Evolutionary conservation across 2,329 filamentous ascomycete species (phyloP).

Genomic region (Macrophomina tecta): DNA sequence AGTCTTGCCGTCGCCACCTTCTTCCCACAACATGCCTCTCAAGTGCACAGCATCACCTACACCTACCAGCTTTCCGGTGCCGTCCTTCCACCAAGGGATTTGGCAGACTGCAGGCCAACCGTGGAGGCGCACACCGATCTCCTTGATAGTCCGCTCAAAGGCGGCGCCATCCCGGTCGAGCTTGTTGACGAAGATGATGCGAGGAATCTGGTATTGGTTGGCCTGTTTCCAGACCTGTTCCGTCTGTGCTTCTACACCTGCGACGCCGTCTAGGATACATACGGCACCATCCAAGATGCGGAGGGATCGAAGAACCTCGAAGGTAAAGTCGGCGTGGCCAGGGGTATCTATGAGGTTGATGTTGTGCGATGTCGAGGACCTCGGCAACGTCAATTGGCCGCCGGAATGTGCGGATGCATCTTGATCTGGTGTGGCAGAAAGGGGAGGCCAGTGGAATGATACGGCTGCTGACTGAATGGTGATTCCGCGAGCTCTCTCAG

Average conservation of each 20-base stretch:
- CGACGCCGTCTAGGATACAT: conserved; percentile 91
- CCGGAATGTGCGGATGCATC: conserved; percentile 25
- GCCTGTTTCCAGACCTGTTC: conserved; percentile 96
- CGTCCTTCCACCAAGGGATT: conserved; percentile 87
- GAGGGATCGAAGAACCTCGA: conserved; percentile 90
- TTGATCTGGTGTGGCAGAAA: conserved; percentile 36
- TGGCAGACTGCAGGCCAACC: conserved; percentile 92
- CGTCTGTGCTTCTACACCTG: conserved; percentile 94
- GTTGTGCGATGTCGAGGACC: conserved; percentile 47
- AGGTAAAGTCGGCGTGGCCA: conserved; percentile 96
- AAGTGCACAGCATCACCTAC: conserved; percentile 83
- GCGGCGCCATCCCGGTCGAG: conserved; percentile 81
- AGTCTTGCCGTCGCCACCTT: conserved; percentile 68
- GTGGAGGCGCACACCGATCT: conserved; percentile 78
- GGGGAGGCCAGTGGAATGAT: conserved; percentile 88
- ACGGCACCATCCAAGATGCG: conserved; percentile 87
- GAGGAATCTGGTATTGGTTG: conserved; percentile 81
- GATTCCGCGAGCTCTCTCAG: conserved; percentile 90
- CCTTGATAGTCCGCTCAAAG: conserved; percentile 83
- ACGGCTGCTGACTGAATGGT: conserved; percentile 98
- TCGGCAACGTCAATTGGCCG: conserved; percentile 6
- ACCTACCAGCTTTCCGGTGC: conserved; percentile 77
- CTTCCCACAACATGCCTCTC: conserved; percentile 75
- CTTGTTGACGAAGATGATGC: conserved; percentile 84
- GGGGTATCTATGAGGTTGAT: conserved; percentile 96